Evolutionary conservation across 345 rosid species (phyloP).

Genomic region (Citrus australasica): DNA sequence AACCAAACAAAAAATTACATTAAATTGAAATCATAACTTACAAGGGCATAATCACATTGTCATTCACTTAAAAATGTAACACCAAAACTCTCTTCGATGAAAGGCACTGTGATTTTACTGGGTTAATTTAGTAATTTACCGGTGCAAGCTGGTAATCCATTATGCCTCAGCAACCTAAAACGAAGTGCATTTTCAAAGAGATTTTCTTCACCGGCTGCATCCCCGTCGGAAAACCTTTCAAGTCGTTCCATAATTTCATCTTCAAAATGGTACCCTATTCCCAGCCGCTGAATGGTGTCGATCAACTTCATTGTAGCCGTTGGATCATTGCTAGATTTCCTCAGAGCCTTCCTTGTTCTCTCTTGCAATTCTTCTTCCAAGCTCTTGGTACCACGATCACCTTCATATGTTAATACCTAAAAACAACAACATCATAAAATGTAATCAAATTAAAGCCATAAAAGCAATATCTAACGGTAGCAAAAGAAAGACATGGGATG

Average conservation of each 20-base stretch:
- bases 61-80: background rate
- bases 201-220: background rate
- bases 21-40: background rate
- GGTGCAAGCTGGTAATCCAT: conserved; percentile 1
- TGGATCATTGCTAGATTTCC: background rate
- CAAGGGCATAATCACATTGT: no score
- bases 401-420: background rate
- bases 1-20: background rate
- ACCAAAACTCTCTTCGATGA: background rate
- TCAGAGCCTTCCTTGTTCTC: conserved; percentile 7
- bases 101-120: no score
- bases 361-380: conserved; percentile 18
- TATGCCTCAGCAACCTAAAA: conserved; percentile 24
- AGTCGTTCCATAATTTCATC: conserved; percentile 8
- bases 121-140: conserved; percentile 4
- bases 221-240: background rate
- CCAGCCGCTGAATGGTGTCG: conserved; percentile 22
- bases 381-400: background rate
- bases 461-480: background rate
- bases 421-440: background rate
- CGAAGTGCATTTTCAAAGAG: conserved; percentile 19
- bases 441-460: background rate
- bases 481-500: background rate
- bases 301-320: conserved; percentile 8
- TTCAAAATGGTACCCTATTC: conserved; percentile 20